Evolutionary conservation across 805 yeast species (phyloP).

Genomic region (Barnettozyma sucrosica): DNA sequence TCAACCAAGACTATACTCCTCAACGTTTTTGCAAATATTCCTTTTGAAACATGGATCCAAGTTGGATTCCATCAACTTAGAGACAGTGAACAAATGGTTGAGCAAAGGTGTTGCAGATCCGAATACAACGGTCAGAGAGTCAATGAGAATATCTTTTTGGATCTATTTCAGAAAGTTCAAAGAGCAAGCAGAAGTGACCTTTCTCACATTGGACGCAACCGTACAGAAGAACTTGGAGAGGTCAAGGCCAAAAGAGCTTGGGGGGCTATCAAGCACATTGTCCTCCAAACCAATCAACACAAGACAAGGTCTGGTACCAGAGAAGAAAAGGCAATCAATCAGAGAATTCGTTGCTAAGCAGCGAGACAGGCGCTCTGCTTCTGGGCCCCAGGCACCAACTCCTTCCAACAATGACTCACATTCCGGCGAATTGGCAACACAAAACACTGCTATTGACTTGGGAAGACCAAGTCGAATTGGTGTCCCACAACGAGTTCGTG

Average conservation of each 20-base stretch:
- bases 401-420: slow-evolving; percentile 1
- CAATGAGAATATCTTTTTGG: slow-evolving; percentile 75
- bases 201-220: slow-evolving; percentile 25
- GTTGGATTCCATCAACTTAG: slow-evolving; percentile 30
- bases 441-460: slow-evolving; percentile 11
- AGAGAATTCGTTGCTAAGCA: slow-evolving; percentile 41
- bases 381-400: slow-evolving; percentile 28
- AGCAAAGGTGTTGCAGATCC: slow-evolving; percentile 69
- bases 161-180: slow-evolving; percentile 51
- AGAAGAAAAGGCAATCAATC: slow-evolving; percentile 39
- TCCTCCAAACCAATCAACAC: slow-evolving; percentile 9
- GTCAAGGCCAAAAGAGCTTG: slow-evolving; percentile 40
- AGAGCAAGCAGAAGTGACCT: slow-evolving; percentile 35
- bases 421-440: slow-evolving; percentile 1
- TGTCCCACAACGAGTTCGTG: slow-evolving; percentile 20
- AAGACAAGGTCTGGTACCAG: slow-evolving; percentile 6
- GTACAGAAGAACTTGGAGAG: slow-evolving; percentile 57
- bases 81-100: slow-evolving; percentile 44
- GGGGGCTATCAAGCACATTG: slow-evolving; percentile 11
- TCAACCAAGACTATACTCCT: slow-evolving; percentile 63
- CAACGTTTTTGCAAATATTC: slow-evolving; percentile 63
- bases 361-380: slow-evolving; percentile 34
- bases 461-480: slow-evolving; percentile 24
- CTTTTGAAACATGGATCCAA: slow-evolving; percentile 45
- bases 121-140: slow-evolving; percentile 71